Conservation (phyloP, 495 filamentous ascomycete species). For the Penicillium daleae region DNA sequence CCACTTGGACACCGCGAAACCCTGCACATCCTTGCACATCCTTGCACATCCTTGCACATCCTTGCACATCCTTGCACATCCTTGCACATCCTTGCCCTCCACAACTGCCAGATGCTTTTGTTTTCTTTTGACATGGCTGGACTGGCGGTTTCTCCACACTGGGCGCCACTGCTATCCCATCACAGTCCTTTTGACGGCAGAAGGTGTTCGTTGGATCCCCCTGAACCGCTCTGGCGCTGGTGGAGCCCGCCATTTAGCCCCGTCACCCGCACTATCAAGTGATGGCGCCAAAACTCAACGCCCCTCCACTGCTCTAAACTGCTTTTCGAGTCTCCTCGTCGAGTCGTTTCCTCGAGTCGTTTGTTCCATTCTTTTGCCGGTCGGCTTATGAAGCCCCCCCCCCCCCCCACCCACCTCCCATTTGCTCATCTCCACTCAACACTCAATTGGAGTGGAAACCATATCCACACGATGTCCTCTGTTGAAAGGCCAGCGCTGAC, state of each 20-base stretch:
- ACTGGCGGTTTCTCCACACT: not conserved
- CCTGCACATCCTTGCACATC: not conserved
- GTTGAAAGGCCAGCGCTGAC: conserved; percentile 15
- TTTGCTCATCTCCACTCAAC: conserved; percentile 2
- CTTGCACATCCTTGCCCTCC: not conserved
- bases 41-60: not conserved
- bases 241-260: conserved; percentile 19
- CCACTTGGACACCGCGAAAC: too few relatives aligned
- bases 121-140: too few relatives aligned
- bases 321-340: not conserved
- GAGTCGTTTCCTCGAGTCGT: not conserved
- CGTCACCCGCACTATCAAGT: conserved; percentile 32
- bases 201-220: conserved; percentile 13
- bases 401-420: conserved; percentile 12
- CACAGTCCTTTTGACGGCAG: not conserved
- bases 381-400: conserved; percentile 11
- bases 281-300: conserved; percentile 22
- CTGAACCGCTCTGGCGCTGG: conserved; percentile 28
- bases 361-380: conserved; percentile 13
- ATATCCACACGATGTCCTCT: conserved; percentile 18
- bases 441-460: not conserved
- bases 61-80: not conserved
- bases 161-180: not conserved
- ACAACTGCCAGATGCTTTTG: conserved; percentile 11
- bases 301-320: not conserved